Base-by-base conservation (phyloP, 768 basidiomycete species). In the Trametes elegans region DNA sequence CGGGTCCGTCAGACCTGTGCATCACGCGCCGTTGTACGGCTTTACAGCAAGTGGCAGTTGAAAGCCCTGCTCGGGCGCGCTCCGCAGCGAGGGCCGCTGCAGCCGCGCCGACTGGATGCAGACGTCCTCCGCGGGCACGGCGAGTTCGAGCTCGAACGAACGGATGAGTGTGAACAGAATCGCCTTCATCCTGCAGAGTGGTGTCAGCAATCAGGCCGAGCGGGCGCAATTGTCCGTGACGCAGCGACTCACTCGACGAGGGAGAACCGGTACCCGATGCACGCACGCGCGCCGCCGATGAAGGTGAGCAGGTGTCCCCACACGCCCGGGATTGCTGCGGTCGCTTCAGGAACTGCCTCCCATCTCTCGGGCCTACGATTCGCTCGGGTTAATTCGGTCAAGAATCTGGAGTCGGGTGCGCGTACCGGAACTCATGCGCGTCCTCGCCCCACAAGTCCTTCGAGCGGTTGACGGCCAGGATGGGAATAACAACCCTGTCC, bases 251-350 rank as follows among this genome's bases (percentile, higher is more conserved):
- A 83, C 81, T 84, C 83, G 14, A 79, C 70, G 19, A 87, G 66
- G 13, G 86, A 74, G 64, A 87, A 87, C 3, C 81, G 77, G 64
- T 80, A 87, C 0, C 85, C 85, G 31, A 88, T 86, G 57, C 86
- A 89, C 0, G 83, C 76, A 18, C 77, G 76, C 13, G 83, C 81
- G 5, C 87, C 87, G 29, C 82, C 83, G 2, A 84, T 60, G 74
- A 89, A 89, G 0, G 81, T 77, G 31, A 87, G 63, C 57, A 82
- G 63, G 61, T 84, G 77, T 7, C 79, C 75, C 78, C 79, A 85
- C 0, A 87, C 74, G 6, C 85, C 81, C 5, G 87, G 87, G 19
- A 87, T 69, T 0, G 64, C 53, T 3, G 64, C 63, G 1, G 72
- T 76, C 1, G 70, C 71, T 18, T 77, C 74, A 0, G 84, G 82